Evolutionary conservation across 495 filamentous ascomycete genomes (phyloP), one percentile per base, ranked within the genome.

Genomic region (Penicillium riverlandense): DNA sequence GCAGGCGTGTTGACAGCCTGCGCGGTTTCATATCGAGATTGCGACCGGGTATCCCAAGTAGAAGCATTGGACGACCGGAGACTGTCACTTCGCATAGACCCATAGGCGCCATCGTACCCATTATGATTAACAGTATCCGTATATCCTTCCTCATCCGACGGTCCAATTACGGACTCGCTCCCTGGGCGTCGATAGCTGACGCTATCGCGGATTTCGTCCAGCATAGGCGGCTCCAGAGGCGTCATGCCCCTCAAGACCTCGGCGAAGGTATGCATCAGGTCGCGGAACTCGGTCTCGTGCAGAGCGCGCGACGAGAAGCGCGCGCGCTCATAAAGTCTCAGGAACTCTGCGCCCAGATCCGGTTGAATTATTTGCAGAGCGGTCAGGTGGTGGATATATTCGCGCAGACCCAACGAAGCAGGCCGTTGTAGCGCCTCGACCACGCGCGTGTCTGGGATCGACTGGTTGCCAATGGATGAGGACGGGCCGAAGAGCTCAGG

Each of bases 221-320:
- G 44, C 6, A 74, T 54, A 0, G 66, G 64, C 1, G 73, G 59
- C 33, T 79, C 69, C 13, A 90, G 61, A 1, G 77, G 73, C 16
- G 69, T 76, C 85, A 97, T 95, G 7, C 76, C 77, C 22, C 79
- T 75, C 16, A 98, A 57, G 5, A 98, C 67, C 30, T 89, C 83
- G 1, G 90, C 80, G 63, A 96, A 95, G n/a, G 86, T 65, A 41
- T 79, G 77, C 90, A 97, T 95, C 43, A 98, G 65, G 5, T 63
- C 61, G n/a, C 85, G 73, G 56, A 98, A 97, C 40, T 88, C 76
- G 0, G 59, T 43, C 52, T 92, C 86, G 10, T 74, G 61, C 6
- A 86, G 59, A 7, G 72, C 67, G 10, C 66, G 58, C 0, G 74
- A 66, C 0, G 84, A 88, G 62, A 95, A 98, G 27, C 92, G 77